Evolutionary conservation across 2,329 filamentous ascomycete species (phyloP).

Genomic region (Pyrenochaeta sp.): DNA sequence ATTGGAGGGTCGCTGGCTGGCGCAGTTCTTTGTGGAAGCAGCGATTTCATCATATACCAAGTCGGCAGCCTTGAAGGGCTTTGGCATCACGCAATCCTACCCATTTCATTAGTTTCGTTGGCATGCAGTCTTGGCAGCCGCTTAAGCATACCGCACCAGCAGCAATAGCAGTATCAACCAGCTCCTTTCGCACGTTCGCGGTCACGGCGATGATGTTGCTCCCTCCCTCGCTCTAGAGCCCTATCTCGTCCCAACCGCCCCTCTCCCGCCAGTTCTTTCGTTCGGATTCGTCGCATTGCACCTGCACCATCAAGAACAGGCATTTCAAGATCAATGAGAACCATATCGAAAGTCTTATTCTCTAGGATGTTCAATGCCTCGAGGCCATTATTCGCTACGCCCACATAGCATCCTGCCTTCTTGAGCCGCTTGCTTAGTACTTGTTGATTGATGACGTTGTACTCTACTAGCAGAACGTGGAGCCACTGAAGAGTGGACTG

Average conservation of each 20-base stretch:
- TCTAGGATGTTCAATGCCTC: constrained; percentile 48
- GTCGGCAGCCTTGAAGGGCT: constrained; percentile 47
- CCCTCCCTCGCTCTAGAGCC: constrained; percentile 31
- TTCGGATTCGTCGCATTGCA: constrained; percentile 58
- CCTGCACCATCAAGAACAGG: constrained; percentile 59
- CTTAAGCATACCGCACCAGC: constrained; percentile 42
- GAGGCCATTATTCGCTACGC: constrained; percentile 48
- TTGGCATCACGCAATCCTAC: constrained; percentile 48
- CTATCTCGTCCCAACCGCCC: constrained; percentile 21
- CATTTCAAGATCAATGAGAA: constrained; percentile 64
- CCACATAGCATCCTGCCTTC: constrained; percentile 42
- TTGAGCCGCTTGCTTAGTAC: constrained; percentile 48
- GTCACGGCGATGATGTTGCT: constrained; percentile 48
- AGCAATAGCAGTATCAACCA: constrained; percentile 44
- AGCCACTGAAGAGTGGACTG: constrained; percentile 19
- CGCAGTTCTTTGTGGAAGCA: constrained; percentile 34
- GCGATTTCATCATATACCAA: constrained; percentile 46
- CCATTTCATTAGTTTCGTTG: constrained; percentile 2
- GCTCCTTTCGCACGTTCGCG: constrained; percentile 48
- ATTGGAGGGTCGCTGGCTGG: constrained; percentile 27
- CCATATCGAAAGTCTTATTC: constrained; percentile 38
- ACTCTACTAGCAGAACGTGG: constrained; percentile 48
- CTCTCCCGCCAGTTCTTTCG: constrained; percentile 52
- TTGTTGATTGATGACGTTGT: constrained; percentile 52
- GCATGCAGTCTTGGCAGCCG: background rate